Base-by-base conservation (phyloP, 2,329 filamentous ascomycete species). In the Fusarium abutilonis region DNA sequence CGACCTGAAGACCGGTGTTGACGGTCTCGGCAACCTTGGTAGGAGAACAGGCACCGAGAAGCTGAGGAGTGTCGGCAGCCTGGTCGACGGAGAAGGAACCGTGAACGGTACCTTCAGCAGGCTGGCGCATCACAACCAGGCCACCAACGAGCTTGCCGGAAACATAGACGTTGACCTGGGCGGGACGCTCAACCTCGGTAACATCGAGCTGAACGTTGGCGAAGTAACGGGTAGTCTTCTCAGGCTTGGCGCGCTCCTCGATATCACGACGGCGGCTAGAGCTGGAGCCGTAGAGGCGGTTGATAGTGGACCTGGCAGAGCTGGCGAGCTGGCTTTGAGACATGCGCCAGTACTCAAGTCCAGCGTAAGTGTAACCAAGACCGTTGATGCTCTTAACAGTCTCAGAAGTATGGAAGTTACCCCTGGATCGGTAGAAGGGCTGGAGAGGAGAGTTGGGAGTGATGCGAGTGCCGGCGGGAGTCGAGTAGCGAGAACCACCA, bases 61-160 rank as follows among this genome's bases (percentile, higher is more conserved):
- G 1, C 86, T 88, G 3, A 29, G 63, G 63, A 10, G 80, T 66
- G 70, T 90, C 88, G 74, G 93, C 89, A 9, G 90, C 90, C 66
- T 88, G 86, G 57, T 78, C 76, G 45, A 82, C 75, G 43, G 81
- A 76, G 34, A 77, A 70, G 21, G 67, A 69, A 23, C 74, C 76
- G 54, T 76, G 60, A 6, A 74, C 42, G 26, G 60, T 71, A 43
- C 76, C 77, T 11, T 51, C 57, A 2, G 64, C 56, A 19, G 76
- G 77, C 61, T 75, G 74, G 53, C 64, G 67, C 74, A 78, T 75
- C 43, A 79, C 68, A 1, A 75, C 73, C 41, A 77, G 63, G 38
- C 69, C 73, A 17, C 75, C 76, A 14, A 74, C 73, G 13, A 63
- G 60, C 50, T 73, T 67, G 26, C 70, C 73, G 17, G 68, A 67